Base-by-base conservation (phyloP, 192 early-diverging fungal species). In the Coemansia sp. region DNA sequence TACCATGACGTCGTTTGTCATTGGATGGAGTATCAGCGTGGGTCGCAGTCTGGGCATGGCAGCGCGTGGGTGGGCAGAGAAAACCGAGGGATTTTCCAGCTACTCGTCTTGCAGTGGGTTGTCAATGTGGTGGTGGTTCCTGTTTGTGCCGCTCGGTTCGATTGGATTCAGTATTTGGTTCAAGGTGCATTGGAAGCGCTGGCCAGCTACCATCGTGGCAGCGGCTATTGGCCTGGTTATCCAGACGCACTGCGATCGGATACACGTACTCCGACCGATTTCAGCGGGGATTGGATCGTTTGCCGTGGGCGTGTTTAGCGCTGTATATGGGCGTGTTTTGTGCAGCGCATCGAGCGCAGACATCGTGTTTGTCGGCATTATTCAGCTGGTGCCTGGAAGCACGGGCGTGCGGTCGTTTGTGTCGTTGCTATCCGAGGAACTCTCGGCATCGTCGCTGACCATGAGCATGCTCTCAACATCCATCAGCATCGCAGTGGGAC, bases 341-440 rank as follows among this genome's bases (percentile, higher is more conserved):
- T 48, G 64, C 73, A 86, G 45, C 73, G 88, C 32, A 86, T 88
- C 34, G 83, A 94, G 70, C 64, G 91, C 88, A 3, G 88, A 89
- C 6, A 85, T 94, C 34, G 63, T 75, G 9, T 80, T 94, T 48
- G 86, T 89, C 41, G 93, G 92, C 32, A 92, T 94, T 14, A 74
- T 94, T 4, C 75, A 93, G 66, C 78, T 94, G 55, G 92, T 93
- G 0, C 94, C 93, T 8, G 93, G 93, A 41, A 87, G 85, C 68
- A 73, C 92, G 17, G 90, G 91, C 58, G 90, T 93, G 1, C 63
- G 77, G 42, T 69, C 67, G 19, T 85, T 79, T 23, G 69, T 92
- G 19, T 87, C 86, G 0, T 80, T 90, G 36, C 74, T 91, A 36
- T 84, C 82, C 17, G 65, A 82, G 6, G 84, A 86, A 29, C 76